Evolutionary conservation across 2,329 filamentous ascomycete genomes (phyloP), one percentile per base, ranked within the genome.

Genomic region (Podosphaera leucotricha): DNA sequence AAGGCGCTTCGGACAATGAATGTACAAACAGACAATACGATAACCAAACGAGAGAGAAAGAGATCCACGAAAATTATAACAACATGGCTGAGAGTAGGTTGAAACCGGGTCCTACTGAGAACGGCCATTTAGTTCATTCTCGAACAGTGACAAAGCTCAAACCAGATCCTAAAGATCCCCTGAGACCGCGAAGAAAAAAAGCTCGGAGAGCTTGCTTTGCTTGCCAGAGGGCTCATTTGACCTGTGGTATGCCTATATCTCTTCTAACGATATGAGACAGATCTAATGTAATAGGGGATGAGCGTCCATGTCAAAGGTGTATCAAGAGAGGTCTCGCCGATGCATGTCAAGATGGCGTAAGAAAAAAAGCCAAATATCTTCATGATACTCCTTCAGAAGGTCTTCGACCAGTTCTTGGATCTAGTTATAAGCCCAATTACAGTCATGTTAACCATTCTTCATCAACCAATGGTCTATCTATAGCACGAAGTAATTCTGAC

Each of bases 361-460:
- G 90, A 50, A 98, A 98, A 63, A 98, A 95, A 69, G 90, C 90
- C 43, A 98, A 98, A 61, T 98, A 98, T 61, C 80, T 98, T 46
- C 86, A 95, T 57, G 90, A 95, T 68, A 85, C 87, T 21, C 86
- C 87, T 30, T 75, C 84, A 43, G 85, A 92, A 59, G 85, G 85
- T 39, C 67, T 94, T 49, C 72, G 87, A 57, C 83, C 86, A n/a
- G 84, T 90, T 37, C 70, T 90, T 41, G 77, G 78, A 4, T 74
- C 77, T 24, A 75, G 70, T 49, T 79, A 70, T 49, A 41, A 41
- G 3, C 74, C 77, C 22, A 75, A 70, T 49, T 79, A 74, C 54
- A 82, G 79, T 55, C 71, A 48, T 62, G 56, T 66, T 60, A 57
- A 62, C 64, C 54, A 62, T 63, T 52, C 58, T 64, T 36, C 56